A percentile compares a stretch with the other conserved stretches of the same genome.
Evolutionary conservation across 345 rosid genomes (phyloP).

Genomic region (rapeseed (Brassica napus)): DNA sequence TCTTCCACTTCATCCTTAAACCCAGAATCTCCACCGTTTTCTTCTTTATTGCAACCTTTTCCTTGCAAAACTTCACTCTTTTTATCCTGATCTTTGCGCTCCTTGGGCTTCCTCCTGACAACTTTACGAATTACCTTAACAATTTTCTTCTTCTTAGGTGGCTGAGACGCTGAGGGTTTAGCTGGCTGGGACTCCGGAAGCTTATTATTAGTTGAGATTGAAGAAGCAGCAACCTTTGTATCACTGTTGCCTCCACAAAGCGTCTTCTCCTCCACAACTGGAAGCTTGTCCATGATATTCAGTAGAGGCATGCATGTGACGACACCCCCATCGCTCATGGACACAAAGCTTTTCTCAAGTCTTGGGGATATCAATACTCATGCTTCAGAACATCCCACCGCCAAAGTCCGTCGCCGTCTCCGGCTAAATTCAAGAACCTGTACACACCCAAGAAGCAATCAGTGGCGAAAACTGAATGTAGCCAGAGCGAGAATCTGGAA

Average conservation of each 20-base stretch:
- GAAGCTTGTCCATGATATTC: constrained; percentile 89
- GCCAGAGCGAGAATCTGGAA: constrained; percentile 37
- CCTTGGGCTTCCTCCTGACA: constrained; percentile 37
- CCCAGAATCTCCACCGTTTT: constrained; percentile 48
- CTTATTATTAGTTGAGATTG: constrained; percentile 33
- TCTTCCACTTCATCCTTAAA: constrained; percentile 77
- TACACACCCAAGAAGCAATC: constrained; percentile 18
- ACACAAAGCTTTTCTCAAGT: constrained; percentile 66
- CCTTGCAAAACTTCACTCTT: constrained; percentile 47
- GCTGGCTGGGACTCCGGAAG: constrained; percentile 43
- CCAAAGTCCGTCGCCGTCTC: constrained; percentile 36
- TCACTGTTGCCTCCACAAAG: constrained; percentile 48
- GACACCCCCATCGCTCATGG: constrained; percentile 99
- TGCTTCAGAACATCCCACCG: constrained; percentile 51
- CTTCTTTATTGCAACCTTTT: constrained; percentile 34
- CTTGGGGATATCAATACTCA: constrained; percentile 81
- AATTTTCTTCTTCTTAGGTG: constrained; percentile 46
- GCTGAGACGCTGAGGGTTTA: constrained; percentile 46
- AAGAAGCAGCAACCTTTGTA: constrained; percentile 16
- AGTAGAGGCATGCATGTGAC: constrained; percentile 93
- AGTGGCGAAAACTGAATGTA: constrained; percentile 50
- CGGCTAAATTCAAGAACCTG: constrained; percentile 1
- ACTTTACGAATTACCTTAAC: constrained; percentile 49
- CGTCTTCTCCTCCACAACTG: constrained; percentile 66
- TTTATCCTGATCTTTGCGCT: constrained; percentile 32